Base-by-base conservation (phyloP, 305 asterid genomes). In the Fraxinus dipetala region DNA sequence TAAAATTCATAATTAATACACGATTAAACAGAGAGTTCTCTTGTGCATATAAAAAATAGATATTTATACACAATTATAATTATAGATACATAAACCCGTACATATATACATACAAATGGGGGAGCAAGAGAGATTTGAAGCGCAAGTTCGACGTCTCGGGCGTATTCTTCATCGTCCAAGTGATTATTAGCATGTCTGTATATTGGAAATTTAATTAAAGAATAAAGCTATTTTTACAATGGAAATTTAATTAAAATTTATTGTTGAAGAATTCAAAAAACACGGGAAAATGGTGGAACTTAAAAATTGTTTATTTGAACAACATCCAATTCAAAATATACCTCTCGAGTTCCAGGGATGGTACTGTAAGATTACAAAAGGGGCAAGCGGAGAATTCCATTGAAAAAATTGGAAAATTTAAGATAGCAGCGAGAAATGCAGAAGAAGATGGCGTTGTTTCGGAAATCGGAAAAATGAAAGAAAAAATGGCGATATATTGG, bases 121-220 rank as follows among this genome's bases (percentile, higher is more conserved):
- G 91, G 85, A 31, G 93, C 72, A 81, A 84, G 83, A 40, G 89
- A 83, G 76, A 90, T 80, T 75, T 72, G 81, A 80, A 69, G 91
- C 30, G 95, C 97, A 79, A 90, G 84, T 84, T 85, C 86, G 40
- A 90, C 77, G 84, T 92, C 97, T 26, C 84, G 80, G 61, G 89
- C 86, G 72, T 81, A 74, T 61, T 90, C 95, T 78, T 92, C 97
- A 80, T 91, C 96, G 11, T 77, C 79, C 78, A 94, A 92, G 65
- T 94, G 98, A 73, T 89, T 87, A 76, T 89, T 85, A 78, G 90
- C 98, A 81, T 94, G 98, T 56, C 97, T 94, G 87, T 45, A 48
- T 48, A 59, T 61, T 32, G 74, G 48, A 85, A 82, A 85, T 80
- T 72, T 69, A 51, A 51, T 51, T 51, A 16, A 45, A 45, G 14